Conservation (phyloP, 352 stramenopile species). For the Hyaloperonospora brassicae region DNA sequence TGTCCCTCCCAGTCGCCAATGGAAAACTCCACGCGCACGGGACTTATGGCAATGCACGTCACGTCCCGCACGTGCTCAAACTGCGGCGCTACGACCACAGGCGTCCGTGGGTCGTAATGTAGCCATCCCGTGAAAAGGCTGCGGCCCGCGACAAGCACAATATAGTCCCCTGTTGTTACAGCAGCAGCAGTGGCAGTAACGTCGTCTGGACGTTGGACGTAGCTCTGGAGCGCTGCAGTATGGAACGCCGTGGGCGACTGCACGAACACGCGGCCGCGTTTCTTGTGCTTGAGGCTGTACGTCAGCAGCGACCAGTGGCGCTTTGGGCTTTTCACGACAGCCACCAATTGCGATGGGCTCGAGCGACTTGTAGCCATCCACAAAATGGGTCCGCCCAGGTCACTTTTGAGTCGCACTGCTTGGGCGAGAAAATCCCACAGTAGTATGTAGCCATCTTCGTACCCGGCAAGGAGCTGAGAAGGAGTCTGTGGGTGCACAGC, state of each 20-base stretch:
- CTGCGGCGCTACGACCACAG: slow-evolving; percentile 31
- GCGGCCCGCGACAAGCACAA: slow-evolving; percentile 36
- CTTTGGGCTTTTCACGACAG: slow-evolving; percentile 23
- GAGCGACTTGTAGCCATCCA: slow-evolving; percentile 63
- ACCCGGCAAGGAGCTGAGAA: slow-evolving; percentile 59
- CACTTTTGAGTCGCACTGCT: slow-evolving; percentile 49
- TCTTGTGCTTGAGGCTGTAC: slow-evolving; percentile 72
- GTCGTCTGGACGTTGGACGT: slow-evolving; percentile 10
- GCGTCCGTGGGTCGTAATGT: slow-evolving; percentile 22
- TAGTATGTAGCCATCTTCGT: slow-evolving; percentile 54
- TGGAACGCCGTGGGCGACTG: slow-evolving; percentile 47
- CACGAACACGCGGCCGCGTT: slow-evolving; percentile 34
- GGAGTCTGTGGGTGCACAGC: slow-evolving; percentile 65
- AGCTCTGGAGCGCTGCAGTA: slow-evolving; percentile 50
- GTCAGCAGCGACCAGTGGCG: slow-evolving; percentile 40
- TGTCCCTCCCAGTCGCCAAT: slow-evolving; percentile 59
- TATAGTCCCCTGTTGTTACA: slow-evolving; percentile 31
- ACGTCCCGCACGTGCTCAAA: slow-evolving; percentile 43
- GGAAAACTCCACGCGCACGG: slow-evolving; percentile 42
- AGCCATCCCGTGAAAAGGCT: slow-evolving; percentile 39
- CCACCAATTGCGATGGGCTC: slow-evolving; percentile 53
- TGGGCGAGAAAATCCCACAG: slow-evolving; percentile 76
- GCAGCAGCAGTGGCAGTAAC: not conserved
- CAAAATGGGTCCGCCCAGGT: slow-evolving; percentile 37
- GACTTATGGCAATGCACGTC: slow-evolving; percentile 53